These are phyloP conservation scores for Wickerhamomyces pijperi DNA, from an alignment of 805 yeast genomes.

Conservation along the genomic window DNA sequence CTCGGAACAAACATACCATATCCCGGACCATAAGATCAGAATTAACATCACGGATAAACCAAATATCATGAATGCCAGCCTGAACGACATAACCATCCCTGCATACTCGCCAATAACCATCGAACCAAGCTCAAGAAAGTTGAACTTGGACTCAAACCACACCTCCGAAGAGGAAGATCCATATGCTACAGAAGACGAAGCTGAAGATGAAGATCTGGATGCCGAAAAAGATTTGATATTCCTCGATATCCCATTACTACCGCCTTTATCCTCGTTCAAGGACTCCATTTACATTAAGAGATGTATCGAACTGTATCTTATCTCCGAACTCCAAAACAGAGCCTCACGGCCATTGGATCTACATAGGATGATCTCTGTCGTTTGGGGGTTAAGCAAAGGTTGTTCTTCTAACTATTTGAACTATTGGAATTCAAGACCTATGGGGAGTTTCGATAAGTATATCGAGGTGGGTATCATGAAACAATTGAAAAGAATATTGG, in stretches of 20 bases:
- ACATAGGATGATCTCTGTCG: constrained; percentile 6
- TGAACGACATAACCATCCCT: not conserved
- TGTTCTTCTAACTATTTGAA: constrained; percentile 14
- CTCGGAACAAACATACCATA: not conserved
- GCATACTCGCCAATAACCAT: not conserved
- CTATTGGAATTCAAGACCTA: not conserved
- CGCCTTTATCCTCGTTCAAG: constrained; percentile 25
- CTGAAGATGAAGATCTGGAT: not conserved
- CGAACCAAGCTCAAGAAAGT: not conserved
- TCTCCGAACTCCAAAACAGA: constrained; percentile 5
- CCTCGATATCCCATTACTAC: constrained; percentile 19
- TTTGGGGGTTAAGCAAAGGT: constrained; percentile 13
- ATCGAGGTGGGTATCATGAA: not conserved
- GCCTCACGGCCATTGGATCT: not conserved
- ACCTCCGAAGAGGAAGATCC: not conserved
- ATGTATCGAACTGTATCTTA: constrained; percentile 24
- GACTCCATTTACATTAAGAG: constrained; percentile 25
- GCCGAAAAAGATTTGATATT: not conserved
- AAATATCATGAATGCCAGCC: not conserved
- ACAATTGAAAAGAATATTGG: not conserved
- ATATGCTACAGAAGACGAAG: not conserved
- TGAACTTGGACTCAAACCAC: not conserved
- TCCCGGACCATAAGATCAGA: not conserved
- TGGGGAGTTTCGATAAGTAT: not conserved
- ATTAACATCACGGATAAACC: not conserved